phyloP scores from a whole-genome alignment of 2,329 filamentous ascomycete species.

The Neofusicoccum sp. region DNA sequence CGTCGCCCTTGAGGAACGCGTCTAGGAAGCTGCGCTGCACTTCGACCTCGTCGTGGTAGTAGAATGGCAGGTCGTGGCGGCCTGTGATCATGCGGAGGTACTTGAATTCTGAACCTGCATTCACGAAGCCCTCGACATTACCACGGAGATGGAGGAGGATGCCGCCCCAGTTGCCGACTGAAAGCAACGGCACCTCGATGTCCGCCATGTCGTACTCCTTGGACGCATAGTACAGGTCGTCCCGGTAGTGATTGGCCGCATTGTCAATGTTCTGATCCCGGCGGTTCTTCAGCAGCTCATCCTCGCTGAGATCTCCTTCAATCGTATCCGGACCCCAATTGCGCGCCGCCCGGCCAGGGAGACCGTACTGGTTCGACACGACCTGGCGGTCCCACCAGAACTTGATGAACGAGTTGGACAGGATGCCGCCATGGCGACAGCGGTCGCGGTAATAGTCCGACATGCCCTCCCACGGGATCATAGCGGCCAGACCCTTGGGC shows the following conservation, averaged over 20 bases:
- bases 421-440: conserved; percentile 40
- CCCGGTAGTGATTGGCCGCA: conserved; percentile 55
- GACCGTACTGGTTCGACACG: conserved; percentile 66
- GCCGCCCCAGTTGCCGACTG: conserved; percentile 69
- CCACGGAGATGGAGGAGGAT: conserved; percentile 68
- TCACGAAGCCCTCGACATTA: conserved; percentile 64
- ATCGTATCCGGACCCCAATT: conserved; percentile 58
- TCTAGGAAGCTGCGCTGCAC: conserved; percentile 67
- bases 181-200: conserved; percentile 65
- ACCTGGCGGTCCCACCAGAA: conserved; percentile 70
- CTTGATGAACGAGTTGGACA: conserved; percentile 38
- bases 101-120: conserved; percentile 65
- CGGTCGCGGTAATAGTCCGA: conserved; percentile 53
- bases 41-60: conserved; percentile 67
- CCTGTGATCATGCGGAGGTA: conserved; percentile 69
- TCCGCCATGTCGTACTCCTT: conserved; percentile 65
- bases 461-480: conserved; percentile 58
- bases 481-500: conserved; percentile 51
- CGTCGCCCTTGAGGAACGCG: conserved; percentile 68
- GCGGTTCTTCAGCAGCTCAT: conserved; percentile 51
- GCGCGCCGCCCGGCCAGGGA: conserved; percentile 46
- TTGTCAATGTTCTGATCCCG: conserved; percentile 35
- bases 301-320: conserved; percentile 57
- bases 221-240: conserved; percentile 62
- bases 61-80: conserved; percentile 70